phyloP scores from a whole-genome alignment of 345 rosid species.

The Barbarea vulgaris region DNA sequence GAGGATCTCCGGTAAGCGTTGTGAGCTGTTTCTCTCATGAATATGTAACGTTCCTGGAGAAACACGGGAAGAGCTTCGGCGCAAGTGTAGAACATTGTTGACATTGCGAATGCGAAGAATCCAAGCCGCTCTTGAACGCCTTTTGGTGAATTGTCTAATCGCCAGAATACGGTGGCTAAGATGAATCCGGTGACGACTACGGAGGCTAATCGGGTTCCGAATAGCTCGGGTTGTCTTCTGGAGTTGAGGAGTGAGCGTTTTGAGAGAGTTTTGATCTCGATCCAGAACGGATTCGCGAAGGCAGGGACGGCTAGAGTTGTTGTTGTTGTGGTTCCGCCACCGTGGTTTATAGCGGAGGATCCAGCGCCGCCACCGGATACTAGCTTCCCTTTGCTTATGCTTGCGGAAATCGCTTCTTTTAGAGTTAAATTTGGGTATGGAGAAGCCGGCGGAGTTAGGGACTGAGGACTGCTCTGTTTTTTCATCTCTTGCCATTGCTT shows the following conservation, averaged over 20 bases:
- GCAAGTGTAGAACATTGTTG: constrained; percentile 51
- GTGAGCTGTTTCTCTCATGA: constrained; percentile 65
- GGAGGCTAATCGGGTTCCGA: constrained; percentile 30
- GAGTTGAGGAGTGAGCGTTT: constrained; percentile 44
- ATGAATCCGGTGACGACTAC: constrained; percentile 49
- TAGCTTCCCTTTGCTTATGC: constrained; percentile 37
- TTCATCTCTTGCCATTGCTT: constrained; percentile 54
- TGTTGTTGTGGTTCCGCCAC: not conserved
- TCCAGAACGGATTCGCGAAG: constrained; percentile 39
- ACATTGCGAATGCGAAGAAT: constrained; percentile 52
- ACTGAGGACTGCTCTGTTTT: constrained; percentile 35
- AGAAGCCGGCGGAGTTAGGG: constrained; percentile 10
- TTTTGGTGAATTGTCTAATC: constrained; percentile 43
- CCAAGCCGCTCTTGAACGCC: constrained; percentile 49
- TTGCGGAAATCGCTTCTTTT: constrained; percentile 38
- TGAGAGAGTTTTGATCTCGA: constrained; percentile 26
- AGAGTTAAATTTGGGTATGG: constrained; percentile 17
- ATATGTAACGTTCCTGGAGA: constrained; percentile 73
- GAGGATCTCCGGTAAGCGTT: constrained; percentile 73
- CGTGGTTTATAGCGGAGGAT: constrained; percentile 2
- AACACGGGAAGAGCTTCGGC: constrained; percentile 51
- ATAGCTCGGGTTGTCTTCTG: constrained; percentile 32
- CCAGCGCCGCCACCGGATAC: constrained; percentile 35
- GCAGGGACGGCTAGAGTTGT: constrained; percentile 17
- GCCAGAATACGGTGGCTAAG: constrained; percentile 69